These are phyloP conservation scores for Trichoderma asperelloides DNA, from an alignment of 495 filamentous ascomycete species.

Conservation along the genomic window DNA sequence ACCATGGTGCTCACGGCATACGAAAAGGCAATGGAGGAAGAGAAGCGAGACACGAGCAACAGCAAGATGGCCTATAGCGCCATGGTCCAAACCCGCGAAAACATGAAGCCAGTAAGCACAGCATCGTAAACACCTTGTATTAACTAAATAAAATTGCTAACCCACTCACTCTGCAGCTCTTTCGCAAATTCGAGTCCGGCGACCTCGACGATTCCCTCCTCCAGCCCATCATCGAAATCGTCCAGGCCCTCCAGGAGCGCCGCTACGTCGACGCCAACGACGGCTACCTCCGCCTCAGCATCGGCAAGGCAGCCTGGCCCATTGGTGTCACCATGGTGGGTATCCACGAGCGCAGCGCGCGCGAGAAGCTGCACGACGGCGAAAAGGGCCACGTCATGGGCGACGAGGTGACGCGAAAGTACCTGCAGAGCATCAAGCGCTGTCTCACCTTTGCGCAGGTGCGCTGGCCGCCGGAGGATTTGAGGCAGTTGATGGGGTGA, in stretches of 20 bases:
- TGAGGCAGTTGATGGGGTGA: slow-evolving; percentile 93
- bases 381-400: slow-evolving; percentile 94
- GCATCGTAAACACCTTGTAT: no score
- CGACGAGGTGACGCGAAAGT: slow-evolving; percentile 90
- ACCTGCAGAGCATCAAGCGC: slow-evolving; percentile 93
- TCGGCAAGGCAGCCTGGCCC: slow-evolving; percentile 98
- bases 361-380: slow-evolving; percentile 90
- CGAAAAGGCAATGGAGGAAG: slow-evolving; percentile 65
- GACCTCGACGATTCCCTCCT: slow-evolving; percentile 73
- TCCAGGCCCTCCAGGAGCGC: slow-evolving; percentile 76
- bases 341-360: slow-evolving; percentile 91
- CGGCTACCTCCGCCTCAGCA: slow-evolving; percentile 83
- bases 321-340: slow-evolving; percentile 99
- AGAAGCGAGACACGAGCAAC: slow-evolving; percentile 65
- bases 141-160: background rate
- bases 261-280: slow-evolving; percentile 96
- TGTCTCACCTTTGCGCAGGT: slow-evolving; percentile 96
- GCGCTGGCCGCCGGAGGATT: slow-evolving; percentile 89
- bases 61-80: slow-evolving; percentile 68
- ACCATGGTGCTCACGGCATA: slow-evolving; percentile 86
- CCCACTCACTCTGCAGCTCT: slow-evolving; percentile 39
- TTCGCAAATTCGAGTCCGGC: slow-evolving; percentile 72
- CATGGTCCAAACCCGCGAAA: slow-evolving; percentile 73
- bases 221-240: slow-evolving; percentile 86
- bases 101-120: slow-evolving; percentile 73